Conservation (phyloP, 1,284 basidiomycete species). For the Wolfiporia cocos region DNA sequence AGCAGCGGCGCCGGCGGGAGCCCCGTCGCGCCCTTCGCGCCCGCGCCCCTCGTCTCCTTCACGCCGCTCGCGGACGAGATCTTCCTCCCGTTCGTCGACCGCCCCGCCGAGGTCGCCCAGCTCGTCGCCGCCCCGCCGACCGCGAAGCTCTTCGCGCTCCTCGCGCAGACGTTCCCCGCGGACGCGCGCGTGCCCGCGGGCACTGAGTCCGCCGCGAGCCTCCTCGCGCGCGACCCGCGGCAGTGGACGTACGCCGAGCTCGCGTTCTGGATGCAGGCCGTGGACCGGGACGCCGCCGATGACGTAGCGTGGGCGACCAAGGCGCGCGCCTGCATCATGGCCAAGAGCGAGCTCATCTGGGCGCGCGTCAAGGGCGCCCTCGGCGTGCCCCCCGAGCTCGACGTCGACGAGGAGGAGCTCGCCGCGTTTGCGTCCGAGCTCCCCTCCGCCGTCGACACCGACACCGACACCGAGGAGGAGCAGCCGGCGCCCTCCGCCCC, state of each 20-base stretch:
- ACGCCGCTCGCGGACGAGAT: slow-evolving; percentile 65
- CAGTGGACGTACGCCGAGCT: slow-evolving; percentile 57
- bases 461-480: no score
- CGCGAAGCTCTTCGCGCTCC: slow-evolving; percentile 59
- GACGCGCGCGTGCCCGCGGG: slow-evolving; percentile 19
- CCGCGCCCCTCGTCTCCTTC: slow-evolving; percentile 50
- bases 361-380: slow-evolving; percentile 75
- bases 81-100: slow-evolving; percentile 72
- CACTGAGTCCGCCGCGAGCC: slow-evolving; percentile 17
- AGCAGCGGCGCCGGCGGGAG: slow-evolving; percentile 10
- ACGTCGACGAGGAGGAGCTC: slow-evolving; percentile 41
- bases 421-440: neutral
- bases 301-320: slow-evolving; percentile 62
- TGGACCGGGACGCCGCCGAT: slow-evolving; percentile 50
- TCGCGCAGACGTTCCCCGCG: slow-evolving; percentile 59
- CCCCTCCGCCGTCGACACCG: neutral
- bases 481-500: neutral
- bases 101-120: slow-evolving; percentile 55
- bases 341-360: slow-evolving; percentile 75
- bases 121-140: slow-evolving; percentile 59
- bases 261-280: slow-evolving; percentile 50
- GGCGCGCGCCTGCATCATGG: slow-evolving; percentile 59
- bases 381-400: slow-evolving; percentile 72
- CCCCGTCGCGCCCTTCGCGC: slow-evolving; percentile 17
- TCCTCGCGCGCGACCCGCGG: slow-evolving; percentile 37